Percentiles rank a stretch among this genome's conserved stretches.
Conservation (phyloP, 805 yeast species). For the Ogataea corticis region DNA sequence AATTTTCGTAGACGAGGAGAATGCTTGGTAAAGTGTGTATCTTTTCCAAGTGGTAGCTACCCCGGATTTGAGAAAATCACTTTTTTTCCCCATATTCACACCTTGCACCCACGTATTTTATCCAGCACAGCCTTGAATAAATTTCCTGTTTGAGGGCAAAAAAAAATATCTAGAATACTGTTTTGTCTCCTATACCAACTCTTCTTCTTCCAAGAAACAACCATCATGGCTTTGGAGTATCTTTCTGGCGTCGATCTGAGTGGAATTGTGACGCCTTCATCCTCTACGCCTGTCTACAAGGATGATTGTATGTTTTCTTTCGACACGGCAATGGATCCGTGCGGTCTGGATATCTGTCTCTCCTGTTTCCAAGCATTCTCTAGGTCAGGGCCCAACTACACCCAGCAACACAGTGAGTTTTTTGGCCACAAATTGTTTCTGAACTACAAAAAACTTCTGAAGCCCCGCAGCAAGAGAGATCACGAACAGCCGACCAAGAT, state of each 20-base stretch:
- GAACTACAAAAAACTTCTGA: constrained; percentile 55
- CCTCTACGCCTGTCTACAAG: constrained; percentile 56
- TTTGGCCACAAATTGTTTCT: constrained; percentile 59
- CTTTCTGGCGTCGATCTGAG: constrained; percentile 17
- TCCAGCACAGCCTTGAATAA: too few species aligned
- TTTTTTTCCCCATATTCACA: too few species aligned
- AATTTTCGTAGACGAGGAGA: too few species aligned
- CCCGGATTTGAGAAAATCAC: too few species aligned
- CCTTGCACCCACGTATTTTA: too few species aligned
- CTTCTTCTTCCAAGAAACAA: not conserved
- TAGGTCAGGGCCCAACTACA: constrained; percentile 47
- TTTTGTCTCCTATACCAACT: not conserved
- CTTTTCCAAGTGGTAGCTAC: too few species aligned
- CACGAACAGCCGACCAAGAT: constrained; percentile 44
- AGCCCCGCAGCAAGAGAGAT: constrained; percentile 37
- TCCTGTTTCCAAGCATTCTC: constrained; percentile 72
- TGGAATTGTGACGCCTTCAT: constrained; percentile 24
- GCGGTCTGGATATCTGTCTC: constrained; percentile 77
- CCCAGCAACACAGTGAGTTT: constrained; percentile 53
- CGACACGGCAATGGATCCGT: constrained; percentile 55
- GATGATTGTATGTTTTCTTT: constrained; percentile 92
- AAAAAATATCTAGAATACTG: too few species aligned
- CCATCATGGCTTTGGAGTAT: constrained; percentile 21
- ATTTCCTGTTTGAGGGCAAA: not conserved
- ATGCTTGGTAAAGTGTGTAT: too few species aligned